Evolutionary conservation across 2,329 filamentous ascomycete species (phyloP).

Genomic region (Ceratocystis huliohia): DNA sequence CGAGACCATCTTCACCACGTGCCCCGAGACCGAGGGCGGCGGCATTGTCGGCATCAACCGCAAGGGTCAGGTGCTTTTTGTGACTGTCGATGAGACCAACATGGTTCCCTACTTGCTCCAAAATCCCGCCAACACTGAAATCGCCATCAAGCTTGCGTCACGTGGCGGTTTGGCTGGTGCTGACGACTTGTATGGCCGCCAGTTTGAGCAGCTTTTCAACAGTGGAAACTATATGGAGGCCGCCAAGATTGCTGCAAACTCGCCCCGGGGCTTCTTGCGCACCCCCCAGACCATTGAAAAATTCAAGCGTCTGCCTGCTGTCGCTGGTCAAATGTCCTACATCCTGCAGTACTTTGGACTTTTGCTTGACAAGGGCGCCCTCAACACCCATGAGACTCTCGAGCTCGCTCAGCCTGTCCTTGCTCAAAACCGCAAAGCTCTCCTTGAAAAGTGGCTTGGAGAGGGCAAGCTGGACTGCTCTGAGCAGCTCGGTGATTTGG

Average conservation of each 20-base stretch:
- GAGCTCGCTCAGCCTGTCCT: constrained; percentile 89
- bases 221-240: constrained; percentile 74
- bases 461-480: constrained; percentile 94
- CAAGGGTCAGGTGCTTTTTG: constrained; percentile 90
- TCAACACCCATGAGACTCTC: constrained; percentile 88
- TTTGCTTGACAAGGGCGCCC: constrained; percentile 82
- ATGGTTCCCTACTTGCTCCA: constrained; percentile 91
- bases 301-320: constrained; percentile 75
- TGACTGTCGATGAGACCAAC: constrained; percentile 81
- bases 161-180: constrained; percentile 87
- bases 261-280: constrained; percentile 85
- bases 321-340: constrained; percentile 76
- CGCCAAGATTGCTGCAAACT: constrained; percentile 93
- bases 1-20: constrained; percentile 96
- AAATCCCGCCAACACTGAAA: constrained; percentile 83
- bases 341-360: constrained; percentile 97
- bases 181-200: constrained; percentile 81
- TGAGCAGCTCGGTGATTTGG: constrained; percentile 89
- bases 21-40: constrained; percentile 66
- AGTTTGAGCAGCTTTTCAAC: constrained; percentile 79
- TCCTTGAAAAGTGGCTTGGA: constrained; percentile 95
- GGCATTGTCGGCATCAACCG: constrained; percentile 93
- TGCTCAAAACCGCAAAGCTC: constrained; percentile 83
- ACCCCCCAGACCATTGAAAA: constrained; percentile 91
- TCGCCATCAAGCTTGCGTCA: constrained; percentile 93